Conservation (phyloP, 2,329 filamentous ascomycete genomes). For the Cercospora zeae-maydis region DNA sequence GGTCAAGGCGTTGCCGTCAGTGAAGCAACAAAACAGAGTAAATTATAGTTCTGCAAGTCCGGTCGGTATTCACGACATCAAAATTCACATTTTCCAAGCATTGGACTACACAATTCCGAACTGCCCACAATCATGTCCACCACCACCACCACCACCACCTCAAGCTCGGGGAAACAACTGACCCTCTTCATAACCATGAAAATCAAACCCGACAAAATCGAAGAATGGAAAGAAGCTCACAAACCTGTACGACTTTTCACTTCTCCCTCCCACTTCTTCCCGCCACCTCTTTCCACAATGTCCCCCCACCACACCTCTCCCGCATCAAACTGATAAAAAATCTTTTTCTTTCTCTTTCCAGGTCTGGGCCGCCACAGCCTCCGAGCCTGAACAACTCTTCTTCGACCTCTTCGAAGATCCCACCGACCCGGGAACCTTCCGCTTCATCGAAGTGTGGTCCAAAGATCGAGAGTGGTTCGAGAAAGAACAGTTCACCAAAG, state of each 20-base stretch:
- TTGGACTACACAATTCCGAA: background rate
- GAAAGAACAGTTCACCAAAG: slow-evolving; percentile 25
- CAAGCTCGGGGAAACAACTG: slow-evolving; percentile 11
- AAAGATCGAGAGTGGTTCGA: slow-evolving; percentile 22
- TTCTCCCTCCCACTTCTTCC: background rate
- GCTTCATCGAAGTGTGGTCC: slow-evolving; percentile 26
- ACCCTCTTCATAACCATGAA: slow-evolving; percentile 27
- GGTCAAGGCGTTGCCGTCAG: background rate
- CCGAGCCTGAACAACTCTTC: slow-evolving; percentile 22
- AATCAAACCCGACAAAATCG: slow-evolving; percentile 22
- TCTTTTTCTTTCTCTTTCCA: background rate
- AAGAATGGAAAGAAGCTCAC: slow-evolving; percentile 25
- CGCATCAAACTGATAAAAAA: no score
- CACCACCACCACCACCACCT: background rate
- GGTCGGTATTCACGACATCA: background rate
- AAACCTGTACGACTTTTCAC: slow-evolving; percentile 20
- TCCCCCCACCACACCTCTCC: no score
- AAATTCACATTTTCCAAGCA: background rate
- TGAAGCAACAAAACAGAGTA: background rate
- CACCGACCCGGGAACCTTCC: slow-evolving; percentile 13
- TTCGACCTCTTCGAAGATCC: slow-evolving; percentile 26
- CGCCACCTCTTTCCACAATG: background rate
- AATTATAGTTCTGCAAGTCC: background rate
- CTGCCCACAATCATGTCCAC: background rate
- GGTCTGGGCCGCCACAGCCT: slow-evolving; percentile 18